Evolutionary conservation across 2,329 filamentous ascomycete species (phyloP).

Genomic region (Ascosphaera pollenicola): DNA sequence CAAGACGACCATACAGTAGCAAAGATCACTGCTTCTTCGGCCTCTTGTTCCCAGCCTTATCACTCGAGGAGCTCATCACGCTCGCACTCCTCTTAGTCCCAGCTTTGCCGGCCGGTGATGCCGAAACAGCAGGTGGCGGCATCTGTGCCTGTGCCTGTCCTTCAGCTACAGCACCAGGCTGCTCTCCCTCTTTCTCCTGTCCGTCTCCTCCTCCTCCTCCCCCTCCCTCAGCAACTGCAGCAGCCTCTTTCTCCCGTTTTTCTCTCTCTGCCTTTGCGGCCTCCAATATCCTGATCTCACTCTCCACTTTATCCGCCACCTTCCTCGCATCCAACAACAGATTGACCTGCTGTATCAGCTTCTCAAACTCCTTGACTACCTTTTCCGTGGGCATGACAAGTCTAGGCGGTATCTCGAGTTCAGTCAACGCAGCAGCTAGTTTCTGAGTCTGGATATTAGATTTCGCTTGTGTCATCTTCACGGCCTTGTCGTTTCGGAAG

Average conservation of each 20-base stretch:
- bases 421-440: slow-evolving; percentile 23
- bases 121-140: slow-evolving; percentile 1
- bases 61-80: slow-evolving; percentile 48
- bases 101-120: slow-evolving; percentile 2
- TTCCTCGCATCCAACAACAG: slow-evolving; percentile 25
- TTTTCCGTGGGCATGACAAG: slow-evolving; percentile 28
- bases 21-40: slow-evolving; percentile 21
- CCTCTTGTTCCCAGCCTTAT: slow-evolving; percentile 25
- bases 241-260: slow-evolving; percentile 12
- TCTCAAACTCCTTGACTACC: slow-evolving; percentile 27
- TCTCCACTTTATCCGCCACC: slow-evolving; percentile 24
- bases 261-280: slow-evolving; percentile 19
- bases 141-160: background rate
- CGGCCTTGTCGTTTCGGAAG: slow-evolving; percentile 48
- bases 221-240: slow-evolving; percentile 1
- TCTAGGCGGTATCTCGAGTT: slow-evolving; percentile 24
- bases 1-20: background rate
- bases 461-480: slow-evolving; percentile 27
- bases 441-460: slow-evolving; percentile 28
- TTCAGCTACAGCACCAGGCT: background rate
- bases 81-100: slow-evolving; percentile 62
- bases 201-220: slow-evolving; percentile 1
- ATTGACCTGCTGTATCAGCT: slow-evolving; percentile 24
- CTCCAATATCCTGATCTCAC: slow-evolving; percentile 25
- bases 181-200: background rate